A percentile compares a stretch with the other conserved stretches of the same genome.
phyloP scores from a whole-genome alignment of 2,329 filamentous ascomycete genomes.

The Stemphylium beticola region DNA sequence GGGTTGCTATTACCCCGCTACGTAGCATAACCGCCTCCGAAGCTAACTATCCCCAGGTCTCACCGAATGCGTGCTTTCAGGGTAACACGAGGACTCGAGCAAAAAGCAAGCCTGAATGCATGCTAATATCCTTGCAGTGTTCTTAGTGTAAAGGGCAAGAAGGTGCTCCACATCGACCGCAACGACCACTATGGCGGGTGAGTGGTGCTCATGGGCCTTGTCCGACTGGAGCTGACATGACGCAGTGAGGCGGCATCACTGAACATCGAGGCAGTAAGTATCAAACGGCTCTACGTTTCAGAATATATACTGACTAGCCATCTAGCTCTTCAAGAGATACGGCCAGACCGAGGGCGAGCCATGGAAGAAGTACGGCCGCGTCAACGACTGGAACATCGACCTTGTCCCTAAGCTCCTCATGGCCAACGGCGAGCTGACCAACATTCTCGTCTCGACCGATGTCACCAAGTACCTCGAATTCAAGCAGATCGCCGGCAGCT shows the following conservation, averaged over 20 bases:
- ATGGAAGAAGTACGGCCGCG: conserved; percentile 96
- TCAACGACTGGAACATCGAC: conserved; percentile 99
- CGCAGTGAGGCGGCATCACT: conserved; percentile 89
- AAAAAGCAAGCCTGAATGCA: not conserved
- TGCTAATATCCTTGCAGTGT: conserved; percentile 64
- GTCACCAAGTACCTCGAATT: conserved; percentile 61
- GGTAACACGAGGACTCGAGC: conserved; percentile 61
- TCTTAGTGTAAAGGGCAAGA: conserved; percentile 97
- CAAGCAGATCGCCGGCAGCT: conserved; percentile 84
- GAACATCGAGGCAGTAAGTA: conserved; percentile 84
- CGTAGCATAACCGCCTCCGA: conserved; percentile 12
- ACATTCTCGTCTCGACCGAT: conserved; percentile 96
- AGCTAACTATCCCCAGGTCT: conserved; percentile 67
- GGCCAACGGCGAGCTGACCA: conserved; percentile 97
- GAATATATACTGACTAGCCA: conserved; percentile 48
- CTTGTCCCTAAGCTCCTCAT: conserved; percentile 98
- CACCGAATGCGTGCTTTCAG: conserved; percentile 98
- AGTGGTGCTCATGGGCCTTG: conserved; percentile 47
- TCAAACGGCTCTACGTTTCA: conserved; percentile 20
- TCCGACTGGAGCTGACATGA: conserved; percentile 29
- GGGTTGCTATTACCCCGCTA: conserved; percentile 55
- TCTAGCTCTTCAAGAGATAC: conserved; percentile 93
- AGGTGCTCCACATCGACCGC: conserved; percentile 97
- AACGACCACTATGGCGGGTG: conserved; percentile 99
- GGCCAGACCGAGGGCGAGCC: conserved; percentile 86